phyloP scores from a whole-genome alignment of 108 stramenopile genomes.

The Aurantiochytrium sp. region DNA sequence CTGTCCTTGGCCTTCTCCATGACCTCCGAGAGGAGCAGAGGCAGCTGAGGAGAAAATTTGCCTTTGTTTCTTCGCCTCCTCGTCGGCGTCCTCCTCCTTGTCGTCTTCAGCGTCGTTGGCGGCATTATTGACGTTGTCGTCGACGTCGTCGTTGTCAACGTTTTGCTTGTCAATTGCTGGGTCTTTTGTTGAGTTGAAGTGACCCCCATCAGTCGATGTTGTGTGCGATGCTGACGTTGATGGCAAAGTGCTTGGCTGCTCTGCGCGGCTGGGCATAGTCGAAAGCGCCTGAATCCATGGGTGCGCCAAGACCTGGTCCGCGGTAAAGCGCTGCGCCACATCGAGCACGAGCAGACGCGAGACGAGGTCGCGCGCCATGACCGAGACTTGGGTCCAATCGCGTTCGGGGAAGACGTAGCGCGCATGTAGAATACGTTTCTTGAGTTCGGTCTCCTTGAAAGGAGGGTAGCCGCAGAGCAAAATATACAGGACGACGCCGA shows the following conservation, averaged over 20 bases:
- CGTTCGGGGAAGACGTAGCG: conserved; percentile 63
- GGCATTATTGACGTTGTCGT: too few relatives aligned
- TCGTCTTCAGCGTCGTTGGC: too few relatives aligned
- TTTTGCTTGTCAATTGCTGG: too few relatives aligned
- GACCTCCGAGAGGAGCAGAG: background rate
- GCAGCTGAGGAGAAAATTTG: background rate
- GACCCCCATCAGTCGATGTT: too few relatives aligned
- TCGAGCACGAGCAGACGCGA: conserved; percentile 61
- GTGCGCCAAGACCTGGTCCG: conserved; percentile 62
- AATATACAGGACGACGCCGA: conserved; percentile 36
- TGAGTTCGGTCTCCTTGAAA: conserved; percentile 28
- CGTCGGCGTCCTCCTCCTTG: too few relatives aligned
- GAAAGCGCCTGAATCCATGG: conserved; percentile 47
- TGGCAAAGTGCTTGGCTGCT: background rate
- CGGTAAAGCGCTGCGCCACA: conserved; percentile 54
- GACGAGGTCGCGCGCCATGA: conserved; percentile 76
- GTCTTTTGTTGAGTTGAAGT: too few relatives aligned
- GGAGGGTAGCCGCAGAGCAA: conserved; percentile 36
- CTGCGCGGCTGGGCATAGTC: background rate
- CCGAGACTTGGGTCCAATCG: conserved; percentile 69
- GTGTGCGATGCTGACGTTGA: too few relatives aligned
- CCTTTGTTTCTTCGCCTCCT: too few relatives aligned
- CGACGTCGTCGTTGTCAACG: too few relatives aligned
- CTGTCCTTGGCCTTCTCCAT: too few relatives aligned
- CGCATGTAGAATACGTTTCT: background rate